Percentiles rank a stretch among this genome's conserved stretches.
Conservation (phyloP, 805 yeast genomes). For the Cephaloascus albidus region DNA sequence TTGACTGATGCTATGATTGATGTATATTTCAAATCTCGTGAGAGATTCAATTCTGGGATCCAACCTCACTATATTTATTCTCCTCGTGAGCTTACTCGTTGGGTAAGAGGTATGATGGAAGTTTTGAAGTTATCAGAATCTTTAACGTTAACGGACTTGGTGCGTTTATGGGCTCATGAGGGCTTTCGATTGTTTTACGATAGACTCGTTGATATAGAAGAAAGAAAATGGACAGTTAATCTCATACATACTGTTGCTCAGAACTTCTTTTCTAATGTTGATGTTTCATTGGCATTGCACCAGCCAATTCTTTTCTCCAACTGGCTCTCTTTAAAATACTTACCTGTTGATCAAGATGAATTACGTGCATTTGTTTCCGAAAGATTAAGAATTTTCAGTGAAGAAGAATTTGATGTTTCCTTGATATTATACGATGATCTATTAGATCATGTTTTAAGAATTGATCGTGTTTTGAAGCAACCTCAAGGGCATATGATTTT, state of each 20-base stretch:
- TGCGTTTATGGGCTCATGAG: conserved; percentile 75
- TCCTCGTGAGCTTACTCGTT: conserved; percentile 86
- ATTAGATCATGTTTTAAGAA: conserved; percentile 64
- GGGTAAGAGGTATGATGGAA: conserved; percentile 68
- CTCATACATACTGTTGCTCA: conserved; percentile 23
- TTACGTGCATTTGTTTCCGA: conserved; percentile 49
- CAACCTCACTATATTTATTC: conserved; percentile 67
- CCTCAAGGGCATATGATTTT: conserved; percentile 86
- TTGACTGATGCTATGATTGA: conserved; percentile 60
- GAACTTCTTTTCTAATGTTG: conserved; percentile 36
- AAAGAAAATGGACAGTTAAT: conserved; percentile 38
- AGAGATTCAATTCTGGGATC: conserved; percentile 21
- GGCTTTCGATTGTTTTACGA: conserved; percentile 73
- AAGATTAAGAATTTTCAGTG: conserved; percentile 61
- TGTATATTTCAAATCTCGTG: conserved; percentile 39
- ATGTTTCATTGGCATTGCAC: conserved; percentile 20
- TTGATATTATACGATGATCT: conserved; percentile 61
- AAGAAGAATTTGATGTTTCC: conserved; percentile 60
- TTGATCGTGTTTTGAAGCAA: conserved; percentile 76
- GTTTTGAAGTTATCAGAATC: conserved; percentile 29
- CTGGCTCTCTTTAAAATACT: conserved; percentile 64
- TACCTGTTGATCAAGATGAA: conserved; percentile 38
- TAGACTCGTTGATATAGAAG: conserved; percentile 40
- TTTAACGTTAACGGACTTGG: conserved; percentile 29
- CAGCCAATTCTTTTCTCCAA: conserved; percentile 59